Evolutionary conservation across 2,329 filamentous ascomycete genomes (phyloP), one percentile per base, ranked within the genome.

Genomic region (Pseudonectria foliicola): DNA sequence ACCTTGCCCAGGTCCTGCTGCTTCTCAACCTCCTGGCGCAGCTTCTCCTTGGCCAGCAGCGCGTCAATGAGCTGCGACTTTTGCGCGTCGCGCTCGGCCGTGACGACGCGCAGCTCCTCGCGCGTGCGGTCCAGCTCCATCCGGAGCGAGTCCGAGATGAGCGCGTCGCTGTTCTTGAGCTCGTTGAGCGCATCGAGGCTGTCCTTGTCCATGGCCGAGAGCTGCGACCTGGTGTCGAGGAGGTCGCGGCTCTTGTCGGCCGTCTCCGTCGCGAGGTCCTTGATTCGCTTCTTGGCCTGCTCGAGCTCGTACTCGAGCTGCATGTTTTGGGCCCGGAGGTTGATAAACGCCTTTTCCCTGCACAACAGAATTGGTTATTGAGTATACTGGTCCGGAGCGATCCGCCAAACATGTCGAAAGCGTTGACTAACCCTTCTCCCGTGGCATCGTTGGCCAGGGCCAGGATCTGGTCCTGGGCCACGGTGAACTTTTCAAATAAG

Each of bases 11-110:
- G 42, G 42, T 68, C 65, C 35, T 55, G 64, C 35, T 57, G 56
- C 32, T 67, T 64, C 43, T 75, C 71, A 25, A 68, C 58, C 38
- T 74, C 66, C 53, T 73, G 73, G 35, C 71, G 68, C 35, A 78
- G 61, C 54, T 71, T 71, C 40, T 80, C 75, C 53, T 80, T 80
- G 43, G 71, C 68, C 29, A 80, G 63, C 13, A 80, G 63, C 29
- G 73, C 70, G 27, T 75, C 67, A 45, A 80, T 67, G 15, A 81
- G 66, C 50, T 80, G 75, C 30, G 68, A 67, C 57, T 77, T 74
- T 49, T 75, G 68, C 40, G 70, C 64, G 34, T 79, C 73, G 32
- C 67, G 63, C 52, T 80, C 74, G 35, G 66, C 61, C 40, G 61
- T 63, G 32, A 71, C 56, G 35, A 63, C 56, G 37, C 66, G 67